phyloP scores from a whole-genome alignment of 2,329 filamentous ascomycete genomes.

The Ophiostoma fasciatum region DNA sequence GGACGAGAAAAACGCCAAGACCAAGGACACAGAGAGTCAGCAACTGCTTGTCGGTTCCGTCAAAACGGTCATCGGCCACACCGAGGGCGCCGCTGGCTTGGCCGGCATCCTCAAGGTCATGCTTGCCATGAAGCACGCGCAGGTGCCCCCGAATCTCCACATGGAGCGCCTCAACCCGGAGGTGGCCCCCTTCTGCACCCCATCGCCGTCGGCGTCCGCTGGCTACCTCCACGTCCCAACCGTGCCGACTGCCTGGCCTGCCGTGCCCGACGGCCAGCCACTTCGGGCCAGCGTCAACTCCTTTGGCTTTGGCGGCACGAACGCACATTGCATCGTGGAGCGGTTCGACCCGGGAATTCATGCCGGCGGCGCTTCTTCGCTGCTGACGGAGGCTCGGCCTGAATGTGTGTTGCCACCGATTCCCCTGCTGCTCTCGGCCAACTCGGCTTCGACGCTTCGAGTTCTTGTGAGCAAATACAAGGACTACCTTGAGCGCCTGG shows the following conservation, averaged over 20 bases:
- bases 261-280: constrained; percentile 21
- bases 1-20: neutral
- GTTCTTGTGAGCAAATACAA: neutral
- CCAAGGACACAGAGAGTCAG: neutral
- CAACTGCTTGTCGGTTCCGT: constrained; percentile 4
- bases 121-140: constrained; percentile 16
- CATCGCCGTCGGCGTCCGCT: no score
- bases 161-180: constrained; percentile 24
- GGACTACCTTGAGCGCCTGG: neutral
- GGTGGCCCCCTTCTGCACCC: constrained; percentile 20
- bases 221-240: constrained; percentile 14
- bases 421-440: constrained; percentile 1
- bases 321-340: constrained; percentile 36
- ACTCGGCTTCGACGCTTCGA: constrained; percentile 1
- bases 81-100: constrained; percentile 12
- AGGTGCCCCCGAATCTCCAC: constrained; percentile 17
- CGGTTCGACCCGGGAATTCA: constrained; percentile 23
- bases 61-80: constrained; percentile 14
- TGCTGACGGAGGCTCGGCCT: no score
- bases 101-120: constrained; percentile 19
- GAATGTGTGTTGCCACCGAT: neutral
- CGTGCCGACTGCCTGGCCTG: constrained; percentile 6
- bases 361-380: no score
- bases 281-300: constrained; percentile 38
- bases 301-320: constrained; percentile 43